phyloP scores from a whole-genome alignment of 2,329 filamentous ascomycete species.

The Clonostachys rhizophaga region DNA sequence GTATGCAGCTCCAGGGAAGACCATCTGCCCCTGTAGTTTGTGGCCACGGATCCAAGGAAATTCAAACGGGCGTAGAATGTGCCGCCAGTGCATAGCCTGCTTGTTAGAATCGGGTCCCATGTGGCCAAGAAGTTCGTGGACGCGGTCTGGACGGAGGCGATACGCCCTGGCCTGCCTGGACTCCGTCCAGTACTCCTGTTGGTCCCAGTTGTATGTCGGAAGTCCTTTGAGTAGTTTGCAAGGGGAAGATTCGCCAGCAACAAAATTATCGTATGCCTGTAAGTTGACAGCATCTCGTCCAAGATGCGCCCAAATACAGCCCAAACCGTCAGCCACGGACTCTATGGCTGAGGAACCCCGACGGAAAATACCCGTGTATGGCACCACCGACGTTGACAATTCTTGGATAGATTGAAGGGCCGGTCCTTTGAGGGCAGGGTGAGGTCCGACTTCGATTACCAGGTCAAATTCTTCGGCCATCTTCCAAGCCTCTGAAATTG shows the following conservation, averaged over 20 bases:
- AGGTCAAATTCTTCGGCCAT: not conserved
- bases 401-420: conserved; percentile 40
- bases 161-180: conserved; percentile 16
- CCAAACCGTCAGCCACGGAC: not conserved
- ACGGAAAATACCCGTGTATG: conserved; percentile 15
- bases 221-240: conserved; percentile 13
- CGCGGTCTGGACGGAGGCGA: conserved; percentile 17
- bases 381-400: not conserved
- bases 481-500: no score
- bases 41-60: conserved; percentile 53
- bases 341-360: conserved; percentile 27
- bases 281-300: conserved; percentile 19
- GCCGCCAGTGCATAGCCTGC: conserved; percentile 34
- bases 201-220: conserved; percentile 28
- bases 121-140: conserved; percentile 31
- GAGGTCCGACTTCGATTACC: conserved; percentile 42
- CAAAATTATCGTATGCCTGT: no score
- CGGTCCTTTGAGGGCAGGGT: conserved; percentile 40
- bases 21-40: conserved; percentile 41
- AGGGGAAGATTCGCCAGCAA: conserved; percentile 31
- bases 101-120: conserved; percentile 5
- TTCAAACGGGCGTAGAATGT: conserved; percentile 38
- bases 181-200: conserved; percentile 21
- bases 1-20: conserved; percentile 40
- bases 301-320: conserved; percentile 13